Conservation (phyloP, 305 asterid species). For the Nicotiana rustica region DNA sequence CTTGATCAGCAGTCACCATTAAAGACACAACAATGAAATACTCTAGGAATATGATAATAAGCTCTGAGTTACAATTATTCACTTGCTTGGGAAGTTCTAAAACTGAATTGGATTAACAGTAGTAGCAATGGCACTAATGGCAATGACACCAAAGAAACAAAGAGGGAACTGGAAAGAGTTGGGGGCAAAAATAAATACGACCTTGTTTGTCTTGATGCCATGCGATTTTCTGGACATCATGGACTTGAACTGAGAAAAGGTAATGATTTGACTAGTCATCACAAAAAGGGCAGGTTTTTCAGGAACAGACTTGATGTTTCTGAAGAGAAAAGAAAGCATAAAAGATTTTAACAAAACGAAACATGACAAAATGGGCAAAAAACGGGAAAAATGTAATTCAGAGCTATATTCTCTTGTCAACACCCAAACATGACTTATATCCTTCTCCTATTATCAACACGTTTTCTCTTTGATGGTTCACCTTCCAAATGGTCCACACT, state of each 20-base stretch:
- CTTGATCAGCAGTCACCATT: conserved; percentile 44
- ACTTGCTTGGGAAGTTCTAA: conserved; percentile 49
- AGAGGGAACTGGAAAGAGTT: conserved; percentile 49
- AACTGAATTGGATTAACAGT: conserved; percentile 43
- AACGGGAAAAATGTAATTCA: not conserved
- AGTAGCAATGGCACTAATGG: conserved; percentile 49
- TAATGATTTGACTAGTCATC: conserved; percentile 46
- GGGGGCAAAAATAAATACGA: conserved; percentile 44
- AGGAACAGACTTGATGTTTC: conserved; percentile 40
- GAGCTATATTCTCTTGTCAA: conserved; percentile 2
- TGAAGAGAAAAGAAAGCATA: conserved; percentile 50
- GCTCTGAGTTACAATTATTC: conserved; percentile 44
- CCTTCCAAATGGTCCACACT: conserved; percentile 51
- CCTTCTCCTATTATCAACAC: conserved; percentile 77
- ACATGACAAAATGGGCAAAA: not conserved
- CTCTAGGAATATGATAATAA: conserved; percentile 30
- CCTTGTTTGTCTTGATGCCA: conserved; percentile 50
- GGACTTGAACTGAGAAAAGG: conserved; percentile 41
- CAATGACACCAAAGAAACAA: conserved; percentile 43
- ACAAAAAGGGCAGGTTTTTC: conserved; percentile 42
- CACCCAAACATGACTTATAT: conserved; percentile 45
- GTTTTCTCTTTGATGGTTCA: conserved; percentile 63
- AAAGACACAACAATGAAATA: conserved; percentile 46
- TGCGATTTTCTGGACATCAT: conserved; percentile 41
- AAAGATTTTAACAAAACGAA: conserved; percentile 27